phyloP scores from a whole-genome alignment of 345 rosid genomes.

The Camelina sativa region DNA sequence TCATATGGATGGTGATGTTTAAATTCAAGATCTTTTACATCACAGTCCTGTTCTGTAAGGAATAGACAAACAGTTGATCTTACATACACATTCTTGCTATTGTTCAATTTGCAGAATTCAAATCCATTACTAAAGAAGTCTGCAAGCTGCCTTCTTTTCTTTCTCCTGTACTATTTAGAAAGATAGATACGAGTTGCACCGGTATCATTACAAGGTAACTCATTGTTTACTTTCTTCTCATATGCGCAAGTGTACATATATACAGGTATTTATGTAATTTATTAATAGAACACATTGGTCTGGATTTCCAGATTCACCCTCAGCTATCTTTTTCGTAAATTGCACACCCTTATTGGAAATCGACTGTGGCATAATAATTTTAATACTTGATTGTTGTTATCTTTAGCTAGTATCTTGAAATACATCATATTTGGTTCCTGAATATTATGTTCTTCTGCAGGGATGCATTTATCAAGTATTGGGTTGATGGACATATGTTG shows the following conservation, averaged over 20 bases:
- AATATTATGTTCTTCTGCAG: slow-evolving; percentile 44
- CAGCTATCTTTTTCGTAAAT: slow-evolving; percentile 10
- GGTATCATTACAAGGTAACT: slow-evolving; percentile 80
- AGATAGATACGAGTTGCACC: slow-evolving; percentile 59
- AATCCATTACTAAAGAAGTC: slow-evolving; percentile 67
- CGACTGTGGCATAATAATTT: neutral
- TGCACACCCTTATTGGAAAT: neutral
- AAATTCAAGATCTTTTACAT: neutral
- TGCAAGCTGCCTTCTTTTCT: slow-evolving; percentile 93
- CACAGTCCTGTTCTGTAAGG: neutral
- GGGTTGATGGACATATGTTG: slow-evolving; percentile 77
- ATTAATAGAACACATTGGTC: neutral
- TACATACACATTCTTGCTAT: slow-evolving; percentile 31
- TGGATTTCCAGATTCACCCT: neutral
- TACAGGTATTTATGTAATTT: neutral
- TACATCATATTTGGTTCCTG: slow-evolving; percentile 24
- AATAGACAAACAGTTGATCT: slow-evolving; percentile 20
- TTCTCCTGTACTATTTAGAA: slow-evolving; percentile 68
- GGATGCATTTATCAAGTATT: slow-evolving; percentile 72
- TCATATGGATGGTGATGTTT: slow-evolving; percentile 65
- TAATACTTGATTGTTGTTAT: slow-evolving; percentile 22
- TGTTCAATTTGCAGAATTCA: slow-evolving; percentile 63
- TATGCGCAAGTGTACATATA: neutral
- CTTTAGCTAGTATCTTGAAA: neutral
- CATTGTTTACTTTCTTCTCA: slow-evolving; percentile 18